A percentile compares a stretch with the other conserved stretches of the same genome.
Conservation (phyloP, 208 protist species). For the Spongospora subterranea region DNA sequence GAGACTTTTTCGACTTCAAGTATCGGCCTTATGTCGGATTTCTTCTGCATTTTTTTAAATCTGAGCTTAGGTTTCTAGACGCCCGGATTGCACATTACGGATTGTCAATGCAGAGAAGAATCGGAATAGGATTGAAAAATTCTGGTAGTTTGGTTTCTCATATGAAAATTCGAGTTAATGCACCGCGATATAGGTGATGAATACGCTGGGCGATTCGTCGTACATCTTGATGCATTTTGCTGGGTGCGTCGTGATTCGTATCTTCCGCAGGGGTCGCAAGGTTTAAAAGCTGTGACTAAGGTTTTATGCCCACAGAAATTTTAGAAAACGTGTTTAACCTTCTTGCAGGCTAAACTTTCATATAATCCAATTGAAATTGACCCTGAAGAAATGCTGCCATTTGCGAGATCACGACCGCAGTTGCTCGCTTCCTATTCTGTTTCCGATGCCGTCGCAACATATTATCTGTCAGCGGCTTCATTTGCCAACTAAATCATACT, state of each 20-base stretch:
- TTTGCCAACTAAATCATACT: neutral
- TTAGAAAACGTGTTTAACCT: slow-evolving; percentile 83
- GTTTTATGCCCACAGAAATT: neutral
- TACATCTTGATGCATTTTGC: slow-evolving; percentile 98
- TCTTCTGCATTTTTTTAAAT: slow-evolving; percentile 59
- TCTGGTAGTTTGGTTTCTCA: neutral
- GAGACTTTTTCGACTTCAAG: slow-evolving; percentile 98
- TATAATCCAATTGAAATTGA: slow-evolving; percentile 99
- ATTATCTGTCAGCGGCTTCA: slow-evolving; percentile 89
- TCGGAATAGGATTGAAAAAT: slow-evolving; percentile 40
- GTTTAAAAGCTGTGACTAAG: slow-evolving; percentile 69
- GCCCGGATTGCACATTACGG: slow-evolving; percentile 26
- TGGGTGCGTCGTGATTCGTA: slow-evolving; percentile 99
- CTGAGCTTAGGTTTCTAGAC: slow-evolving; percentile 31
- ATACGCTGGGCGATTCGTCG: slow-evolving; percentile 86
- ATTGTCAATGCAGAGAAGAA: slow-evolving; percentile 13
- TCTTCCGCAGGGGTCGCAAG: slow-evolving; percentile 84
- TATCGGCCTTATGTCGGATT: neutral
- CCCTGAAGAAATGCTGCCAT: slow-evolving; percentile 98
- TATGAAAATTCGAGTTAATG: neutral
- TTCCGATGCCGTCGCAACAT: slow-evolving; percentile 99
- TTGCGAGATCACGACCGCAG: slow-evolving; percentile 92
- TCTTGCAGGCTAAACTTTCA: slow-evolving; percentile 96
- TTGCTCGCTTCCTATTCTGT: slow-evolving; percentile 99
- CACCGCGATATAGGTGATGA: slow-evolving; percentile 80